These are phyloP conservation scores for Colletotrichum orchidophilum DNA, from an alignment of 2,329 filamentous ascomycete species.

Conservation along the genomic window DNA sequence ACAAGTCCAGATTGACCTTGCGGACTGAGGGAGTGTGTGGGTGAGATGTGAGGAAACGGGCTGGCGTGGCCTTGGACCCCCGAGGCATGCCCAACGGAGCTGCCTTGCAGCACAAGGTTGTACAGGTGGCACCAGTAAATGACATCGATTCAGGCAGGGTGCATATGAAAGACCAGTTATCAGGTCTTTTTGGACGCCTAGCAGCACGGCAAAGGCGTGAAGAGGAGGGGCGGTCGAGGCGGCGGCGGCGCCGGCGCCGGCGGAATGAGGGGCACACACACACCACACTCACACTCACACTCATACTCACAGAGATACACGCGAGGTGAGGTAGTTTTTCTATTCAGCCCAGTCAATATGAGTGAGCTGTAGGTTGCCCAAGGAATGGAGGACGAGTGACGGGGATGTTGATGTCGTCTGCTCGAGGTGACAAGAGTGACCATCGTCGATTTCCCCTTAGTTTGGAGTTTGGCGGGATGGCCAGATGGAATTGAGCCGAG, in stretches of 20 bases:
- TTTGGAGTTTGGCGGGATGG: background rate
- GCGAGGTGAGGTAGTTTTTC: too few relatives aligned
- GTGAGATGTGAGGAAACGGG: background rate
- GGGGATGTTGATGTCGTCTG: background rate
- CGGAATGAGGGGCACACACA: constrained; percentile 2
- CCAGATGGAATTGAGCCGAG: background rate
- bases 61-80: constrained; percentile 5
- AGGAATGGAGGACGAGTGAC: background rate
- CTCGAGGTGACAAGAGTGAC: background rate
- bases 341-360: too few relatives aligned
- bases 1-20: background rate
- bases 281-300: background rate
- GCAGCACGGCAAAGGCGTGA: constrained; percentile 19
- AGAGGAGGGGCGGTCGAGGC: constrained; percentile 5
- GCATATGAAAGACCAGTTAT: constrained; percentile 26
- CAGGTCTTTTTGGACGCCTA: constrained; percentile 3
- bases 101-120: constrained; percentile 32
- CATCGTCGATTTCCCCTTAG: background rate
- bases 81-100: constrained; percentile 29
- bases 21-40: background rate
- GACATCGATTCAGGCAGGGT: constrained; percentile 22
- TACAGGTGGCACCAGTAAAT: constrained; percentile 36
- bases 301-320: background rate
- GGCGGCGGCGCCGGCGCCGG: constrained; percentile 4
- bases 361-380: background rate